Conservation (phyloP, 345 rosid genomes). For the Ceriops decandra region DNA sequence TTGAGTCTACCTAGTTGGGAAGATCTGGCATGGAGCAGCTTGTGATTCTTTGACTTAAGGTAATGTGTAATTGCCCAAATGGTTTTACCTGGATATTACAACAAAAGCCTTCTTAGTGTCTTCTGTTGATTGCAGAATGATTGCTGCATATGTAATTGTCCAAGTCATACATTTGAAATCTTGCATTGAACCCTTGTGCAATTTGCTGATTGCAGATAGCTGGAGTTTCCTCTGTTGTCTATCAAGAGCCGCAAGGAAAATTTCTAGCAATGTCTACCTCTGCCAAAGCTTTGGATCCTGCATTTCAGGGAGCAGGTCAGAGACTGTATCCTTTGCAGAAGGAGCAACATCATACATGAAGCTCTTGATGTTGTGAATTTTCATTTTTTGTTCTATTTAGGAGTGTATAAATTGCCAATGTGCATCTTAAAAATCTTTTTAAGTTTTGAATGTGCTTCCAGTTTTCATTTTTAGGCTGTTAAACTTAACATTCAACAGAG, state of each 20-base stretch:
- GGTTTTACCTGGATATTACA: too few species aligned
- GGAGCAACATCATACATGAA: conserved; percentile 8
- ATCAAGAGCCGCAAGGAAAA: conserved; percentile 18
- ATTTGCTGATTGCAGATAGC: conserved; percentile 11
- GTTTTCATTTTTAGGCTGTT: conserved; percentile 24
- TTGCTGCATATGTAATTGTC: conserved; percentile 2
- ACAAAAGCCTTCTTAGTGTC: too few species aligned
- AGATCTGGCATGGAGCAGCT: too few species aligned
- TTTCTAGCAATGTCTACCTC: conserved; percentile 64
- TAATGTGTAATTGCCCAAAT: too few species aligned
- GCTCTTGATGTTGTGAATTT: not conserved
- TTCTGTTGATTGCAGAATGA: not conserved
- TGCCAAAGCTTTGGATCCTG: conserved; percentile 78
- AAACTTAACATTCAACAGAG: conserved; percentile 68
- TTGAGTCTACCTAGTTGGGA: too few species aligned
- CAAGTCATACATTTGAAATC: conserved; percentile 9
- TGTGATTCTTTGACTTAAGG: too few species aligned
- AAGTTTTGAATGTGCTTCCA: conserved; percentile 14
- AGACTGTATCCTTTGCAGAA: conserved; percentile 70
- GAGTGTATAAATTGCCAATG: too few species aligned
- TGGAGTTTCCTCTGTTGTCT: not conserved
- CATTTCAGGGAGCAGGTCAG: conserved; percentile 94
- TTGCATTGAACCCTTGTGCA: conserved; percentile 20
- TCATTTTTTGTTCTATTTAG: too few species aligned
- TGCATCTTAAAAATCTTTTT: not conserved